Evolutionary conservation across 1,284 basidiomycete species (phyloP), one percentile per base, ranked within the genome.

Genomic region (Ceratorhiza oryzae-sativae): DNA sequence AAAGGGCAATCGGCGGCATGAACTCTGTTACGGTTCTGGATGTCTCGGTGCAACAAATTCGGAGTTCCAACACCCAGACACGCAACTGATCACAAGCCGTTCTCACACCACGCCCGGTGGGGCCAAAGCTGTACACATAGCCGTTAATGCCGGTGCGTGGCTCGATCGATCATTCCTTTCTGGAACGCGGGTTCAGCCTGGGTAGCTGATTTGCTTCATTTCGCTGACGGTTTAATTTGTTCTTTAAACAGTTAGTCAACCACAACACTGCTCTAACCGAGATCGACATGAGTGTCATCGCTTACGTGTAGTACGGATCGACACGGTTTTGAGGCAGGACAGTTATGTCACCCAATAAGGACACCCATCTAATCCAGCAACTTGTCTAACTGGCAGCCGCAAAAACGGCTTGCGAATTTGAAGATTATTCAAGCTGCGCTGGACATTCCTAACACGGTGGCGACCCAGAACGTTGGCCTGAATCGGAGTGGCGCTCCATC

Each of bases 111-210:
- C 23, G 49, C 15, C 25, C 49, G 18, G 27, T 30, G n/a, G 25
- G 5, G 49, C 49, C 49, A 53, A 20, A 53, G 49, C 49, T 53
- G 49, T 53, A 53, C 49, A n/a, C n/a, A n/a, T n/a, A 13, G 49
- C 49, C 49, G 49, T 53, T 53, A 27, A 53, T 53, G 23, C 49
- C 49, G 49, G 49, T 30, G 1, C 25, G 49, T 53, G 49, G 49
- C 49, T 53, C 49, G 49, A 53, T 53, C 49, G 49, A 53, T 53
- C 25, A 53, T 12, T 20, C 49, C 25, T 53, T 53, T 53, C 5
- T 25, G 48, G 48, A 25, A 27, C 48, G 8, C 15, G 48, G 27
- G 4, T 27, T 23, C 48, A 23, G n/a, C 27, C 18, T 49, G 48
- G 23, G 49, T 53, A 27, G 49, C 49, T 53, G 49, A 1, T 10